Evolutionary conservation across 108 stramenopile species (phyloP).

Genomic region (Nitzschia palea): DNA sequence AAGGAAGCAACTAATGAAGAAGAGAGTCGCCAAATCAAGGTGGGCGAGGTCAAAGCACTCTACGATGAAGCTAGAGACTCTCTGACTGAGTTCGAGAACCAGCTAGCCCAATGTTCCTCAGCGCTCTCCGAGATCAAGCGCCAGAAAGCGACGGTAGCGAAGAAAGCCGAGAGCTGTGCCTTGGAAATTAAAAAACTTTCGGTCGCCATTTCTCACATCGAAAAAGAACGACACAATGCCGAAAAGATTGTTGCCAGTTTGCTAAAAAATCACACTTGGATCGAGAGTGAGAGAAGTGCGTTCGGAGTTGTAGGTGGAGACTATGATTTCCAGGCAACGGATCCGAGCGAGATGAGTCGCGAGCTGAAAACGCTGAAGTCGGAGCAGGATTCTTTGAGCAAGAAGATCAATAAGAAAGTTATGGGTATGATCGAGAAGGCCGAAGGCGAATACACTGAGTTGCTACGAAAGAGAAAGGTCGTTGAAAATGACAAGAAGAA

Average conservation of each 20-base stretch:
- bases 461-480: constrained; percentile 92
- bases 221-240: constrained; percentile 73
- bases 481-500: constrained; percentile 99
- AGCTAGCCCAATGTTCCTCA: constrained; percentile 72
- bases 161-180: constrained; percentile 69
- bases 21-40: constrained; percentile 61
- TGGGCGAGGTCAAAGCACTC: constrained; percentile 72
- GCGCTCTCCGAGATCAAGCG: constrained; percentile 64
- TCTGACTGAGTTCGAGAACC: constrained; percentile 67
- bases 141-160: constrained; percentile 49
- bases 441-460: constrained; percentile 97
- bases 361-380: constrained; percentile 71
- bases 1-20: constrained; percentile 66
- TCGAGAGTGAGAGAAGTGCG: constrained; percentile 87
- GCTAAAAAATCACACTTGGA: constrained; percentile 90
- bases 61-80: constrained; percentile 76
- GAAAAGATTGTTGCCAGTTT: constrained; percentile 72
- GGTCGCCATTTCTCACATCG: constrained; percentile 60
- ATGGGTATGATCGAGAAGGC: constrained; percentile 99
- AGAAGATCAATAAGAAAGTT: constrained; percentile 98
- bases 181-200: constrained; percentile 90
- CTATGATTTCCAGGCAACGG: constrained; percentile 89
- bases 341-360: constrained; percentile 65
- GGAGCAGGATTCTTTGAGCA: constrained; percentile 82
- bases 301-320: constrained; percentile 95